Percentiles rank a stretch among this genome's conserved stretches.
Conservation (phyloP, 129 eudicot species). For the Tagetes erecta region DNA sequence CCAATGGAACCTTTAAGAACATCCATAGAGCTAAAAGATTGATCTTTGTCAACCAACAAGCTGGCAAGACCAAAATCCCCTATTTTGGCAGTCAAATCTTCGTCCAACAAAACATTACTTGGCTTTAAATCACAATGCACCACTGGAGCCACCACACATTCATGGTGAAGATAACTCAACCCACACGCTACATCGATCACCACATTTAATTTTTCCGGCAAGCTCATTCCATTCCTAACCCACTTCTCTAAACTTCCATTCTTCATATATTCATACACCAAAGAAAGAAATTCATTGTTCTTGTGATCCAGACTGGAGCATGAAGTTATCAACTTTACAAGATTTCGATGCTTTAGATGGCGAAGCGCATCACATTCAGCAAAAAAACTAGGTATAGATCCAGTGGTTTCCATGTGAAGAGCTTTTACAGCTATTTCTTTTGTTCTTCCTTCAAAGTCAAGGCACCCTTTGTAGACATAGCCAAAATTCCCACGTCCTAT, state of each 20-base stretch:
- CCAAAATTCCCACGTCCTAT: slow-evolving; percentile 70
- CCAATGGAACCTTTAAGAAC: slow-evolving; percentile 69
- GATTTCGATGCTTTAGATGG: slow-evolving; percentile 64
- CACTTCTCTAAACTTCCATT: slow-evolving; percentile 70
- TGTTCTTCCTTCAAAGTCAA: slow-evolving; percentile 27
- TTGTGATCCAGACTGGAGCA: slow-evolving; percentile 63
- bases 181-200: slow-evolving; percentile 56
- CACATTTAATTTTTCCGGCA: slow-evolving; percentile 43
- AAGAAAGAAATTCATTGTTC: slow-evolving; percentile 52
- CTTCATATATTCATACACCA: slow-evolving; percentile 59
- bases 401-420: slow-evolving; percentile 35
- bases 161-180: slow-evolving; percentile 60
- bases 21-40: slow-evolving; percentile 42
- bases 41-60: slow-evolving; percentile 42
- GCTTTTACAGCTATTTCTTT: slow-evolving; percentile 56
- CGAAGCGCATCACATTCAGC: slow-evolving; percentile 65
- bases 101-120: slow-evolving; percentile 57
- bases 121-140: slow-evolving; percentile 85
- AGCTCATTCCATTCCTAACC: slow-evolving; percentile 38
- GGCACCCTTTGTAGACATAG: slow-evolving; percentile 53
- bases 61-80: slow-evolving; percentile 76
- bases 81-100: slow-evolving; percentile 56
- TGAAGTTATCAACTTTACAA: slow-evolving; percentile 54
- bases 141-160: slow-evolving; percentile 51
- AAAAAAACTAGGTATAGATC: slow-evolving; percentile 48